Evolutionary conservation across 371 early-diverging fungal genomes (phyloP), one percentile per base, ranked within the genome.

Genomic region (Syncephalastrum sp.): DNA sequence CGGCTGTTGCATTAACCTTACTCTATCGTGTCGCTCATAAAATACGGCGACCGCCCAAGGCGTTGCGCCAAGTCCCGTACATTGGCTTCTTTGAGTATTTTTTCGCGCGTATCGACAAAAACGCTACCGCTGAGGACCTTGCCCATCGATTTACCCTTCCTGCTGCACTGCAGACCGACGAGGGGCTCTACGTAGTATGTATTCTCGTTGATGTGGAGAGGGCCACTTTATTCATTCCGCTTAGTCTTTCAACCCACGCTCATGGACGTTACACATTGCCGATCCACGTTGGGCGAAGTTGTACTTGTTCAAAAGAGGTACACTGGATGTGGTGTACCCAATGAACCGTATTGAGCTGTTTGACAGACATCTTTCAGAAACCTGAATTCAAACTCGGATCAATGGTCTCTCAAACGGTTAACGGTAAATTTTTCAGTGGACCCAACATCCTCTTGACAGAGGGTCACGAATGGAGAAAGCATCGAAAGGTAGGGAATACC

Each of bases 361-460:
- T 27, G n/a, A 27, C 3, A 68, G 69, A 68, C 17, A 41, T 59
- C 4, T 68, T 68, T 44, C 69, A 64, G 3, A 68, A 68, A n/a
- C 7, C 21, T 27, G 27, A 27, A 7, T 3, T 27, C 3, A 27
- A 27, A 27, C 4, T 27, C 7, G 27, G 27, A 2, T 27, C 27
- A 27, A 27, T 27, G 27, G 27, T n/a, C 42, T 51, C n/a, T 42
- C 56, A 29, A 3, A 59, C 65, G 3, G 42, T 70, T 4, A 33
- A 55, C 3, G 29, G 46, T 13, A 51, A 48, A 21, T 66, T 63
- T 27, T 42, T 65, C 50, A 57, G 60, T 25, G 57, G 56, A 1
- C 54, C 56, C 42, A 70, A 70, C 24, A 57, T 70, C 12, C 19
- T 66, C 6, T 43, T 57, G 13, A 45, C 59, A 12, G 61, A 60